Base-by-base conservation (phyloP, 2,329 filamentous ascomycete genomes). In the Myotisia sp. region DNA sequence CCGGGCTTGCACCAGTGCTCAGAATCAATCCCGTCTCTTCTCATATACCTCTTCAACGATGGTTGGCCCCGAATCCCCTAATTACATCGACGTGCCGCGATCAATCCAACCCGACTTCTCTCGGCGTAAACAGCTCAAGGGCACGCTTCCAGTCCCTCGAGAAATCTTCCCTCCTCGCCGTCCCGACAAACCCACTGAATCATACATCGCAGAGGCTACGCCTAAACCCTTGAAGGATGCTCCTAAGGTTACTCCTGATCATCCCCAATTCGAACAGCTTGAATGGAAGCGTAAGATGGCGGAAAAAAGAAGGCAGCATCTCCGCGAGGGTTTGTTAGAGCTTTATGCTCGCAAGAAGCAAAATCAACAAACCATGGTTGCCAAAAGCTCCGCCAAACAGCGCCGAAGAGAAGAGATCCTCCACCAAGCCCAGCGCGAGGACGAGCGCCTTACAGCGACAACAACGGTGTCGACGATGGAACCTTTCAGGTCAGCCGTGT, bases 141-240 rank as follows among this genome's bases (percentile, higher is more conserved):
- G 90, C 46, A 73, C 77, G 37, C 70, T 98, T 0, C 90, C 90
- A 6, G 66, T 84, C 0, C 87, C 90, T 22, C 77, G 86, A 42
- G 70, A 82, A 37, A 62, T 95, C 44, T 94, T 95, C 62, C 66
- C 68, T 4, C 55, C 65, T 39, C 67, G 67, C 38, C 67, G 65
- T 40, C 56, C 67, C 34, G 63, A 69, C 54, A 87, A 90, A 55
- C 59, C 72, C 5, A 63, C 63, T 6, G 53, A 64, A 21, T 58
- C 62, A 21, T 86, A 84, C 60, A 57, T 86, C 38, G 53, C 61
- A 29, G 60, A 63, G 41, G 71, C 71, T 1, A 75, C 71, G 3
- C 72, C 70, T 3, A 52, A 62, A 36, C 75, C 78, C 2, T 48
- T 43, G 34, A 40, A 16, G 32, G 23, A 38, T 9, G 40, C 50